Percentiles rank a stretch among this genome's conserved stretches.
These are phyloP conservation scores for Lagerstroemia speciosa DNA, from an alignment of 345 rosid genomes.

Conservation along the genomic window DNA sequence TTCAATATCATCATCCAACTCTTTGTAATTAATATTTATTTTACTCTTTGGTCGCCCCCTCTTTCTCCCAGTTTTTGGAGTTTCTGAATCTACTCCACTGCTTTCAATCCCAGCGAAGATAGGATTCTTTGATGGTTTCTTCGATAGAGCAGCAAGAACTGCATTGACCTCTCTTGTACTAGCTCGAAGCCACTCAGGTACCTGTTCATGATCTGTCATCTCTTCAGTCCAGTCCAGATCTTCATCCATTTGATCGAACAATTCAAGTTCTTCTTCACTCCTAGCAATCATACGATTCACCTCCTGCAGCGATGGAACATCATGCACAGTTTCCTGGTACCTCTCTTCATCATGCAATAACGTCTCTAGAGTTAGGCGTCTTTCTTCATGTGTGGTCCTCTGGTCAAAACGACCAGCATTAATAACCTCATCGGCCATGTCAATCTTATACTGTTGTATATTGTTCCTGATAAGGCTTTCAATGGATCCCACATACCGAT, in stretches of 20 bases:
- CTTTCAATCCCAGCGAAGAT: constrained; percentile 45
- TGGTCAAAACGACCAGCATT: constrained; percentile 99
- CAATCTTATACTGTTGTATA: constrained; percentile 98
- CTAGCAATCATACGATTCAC: constrained; percentile 97
- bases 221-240: constrained; percentile 89
- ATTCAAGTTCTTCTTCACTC: constrained; percentile 88
- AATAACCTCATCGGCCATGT: constrained; percentile 99
- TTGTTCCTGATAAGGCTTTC: constrained; percentile 98
- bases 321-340: constrained; percentile 93
- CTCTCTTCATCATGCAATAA: constrained; percentile 97
- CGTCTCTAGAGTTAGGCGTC: constrained; percentile 95
- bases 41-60: constrained; percentile 83
- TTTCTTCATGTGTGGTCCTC: constrained; percentile 98
- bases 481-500: constrained; percentile 93
- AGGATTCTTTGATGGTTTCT: constrained; percentile 73
- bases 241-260: constrained; percentile 99
- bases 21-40: constrained; percentile 80
- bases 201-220: constrained; percentile 87
- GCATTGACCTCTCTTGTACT: constrained; percentile 72
- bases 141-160: constrained; percentile 59
- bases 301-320: constrained; percentile 92
- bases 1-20: constrained; percentile 80
- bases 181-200: constrained; percentile 98
- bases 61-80: constrained; percentile 57
- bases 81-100: constrained; percentile 26